A percentile compares a stretch with the other conserved stretches of the same genome.
Conservation (phyloP, 805 yeast genomes). For the Yarrowia yakushimensis region DNA sequence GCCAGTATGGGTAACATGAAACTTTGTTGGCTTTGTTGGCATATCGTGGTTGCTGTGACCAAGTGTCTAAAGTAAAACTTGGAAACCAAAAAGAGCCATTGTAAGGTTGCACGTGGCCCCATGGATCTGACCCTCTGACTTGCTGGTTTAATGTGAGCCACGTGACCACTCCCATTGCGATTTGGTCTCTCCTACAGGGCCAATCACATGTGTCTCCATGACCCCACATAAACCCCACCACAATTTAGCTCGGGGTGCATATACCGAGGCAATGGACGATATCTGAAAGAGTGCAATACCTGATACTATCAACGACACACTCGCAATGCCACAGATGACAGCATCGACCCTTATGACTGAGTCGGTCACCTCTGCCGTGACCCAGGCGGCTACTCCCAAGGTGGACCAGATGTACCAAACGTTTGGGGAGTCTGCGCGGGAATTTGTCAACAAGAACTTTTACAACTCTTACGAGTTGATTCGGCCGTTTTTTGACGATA, state of each 20-base stretch:
- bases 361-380: not conserved
- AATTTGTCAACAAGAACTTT: constrained; percentile 25
- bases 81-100: too few species aligned
- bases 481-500: constrained; percentile 22
- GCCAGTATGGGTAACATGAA: too few species aligned
- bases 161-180: not conserved
- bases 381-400: not conserved
- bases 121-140: too few species aligned
- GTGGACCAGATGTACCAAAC: constrained; percentile 19
- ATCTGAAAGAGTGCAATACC: too few species aligned
- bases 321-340: constrained; percentile 4
- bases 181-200: not conserved
- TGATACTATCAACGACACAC: not conserved
- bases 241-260: not conserved
- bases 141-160: too few species aligned
- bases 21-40: too few species aligned
- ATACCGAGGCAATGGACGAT: constrained; percentile 5
- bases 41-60: too few species aligned
- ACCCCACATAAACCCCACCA: constrained; percentile 8
- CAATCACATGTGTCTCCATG: constrained; percentile 1
- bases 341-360: not conserved
- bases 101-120: too few species aligned
- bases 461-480: constrained; percentile 18
- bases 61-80: too few species aligned
- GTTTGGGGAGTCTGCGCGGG: constrained; percentile 24